Conservation (phyloP, 768 basidiomycete genomes). For the Pleurotus platypus region DNA sequence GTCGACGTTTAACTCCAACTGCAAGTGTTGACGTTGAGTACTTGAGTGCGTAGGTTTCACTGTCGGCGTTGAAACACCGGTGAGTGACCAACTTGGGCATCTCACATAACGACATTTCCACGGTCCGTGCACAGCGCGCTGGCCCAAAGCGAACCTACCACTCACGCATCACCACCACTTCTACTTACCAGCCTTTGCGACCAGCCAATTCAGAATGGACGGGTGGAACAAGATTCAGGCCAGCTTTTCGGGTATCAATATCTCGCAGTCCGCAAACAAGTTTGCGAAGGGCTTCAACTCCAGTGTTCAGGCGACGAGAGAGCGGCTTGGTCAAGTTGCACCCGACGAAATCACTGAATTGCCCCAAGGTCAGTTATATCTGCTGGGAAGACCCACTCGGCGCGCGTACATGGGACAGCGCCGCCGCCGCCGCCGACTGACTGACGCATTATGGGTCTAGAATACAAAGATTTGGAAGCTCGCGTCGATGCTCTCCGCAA, state of each 20-base stretch:
- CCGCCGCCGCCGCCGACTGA: no score
- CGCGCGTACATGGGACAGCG: no score
- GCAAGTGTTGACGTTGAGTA: neutral
- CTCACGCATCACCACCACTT: neutral
- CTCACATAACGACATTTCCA: neutral
- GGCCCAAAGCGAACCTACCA: neutral
- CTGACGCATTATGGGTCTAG: conserved; percentile 35
- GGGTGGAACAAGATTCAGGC: conserved; percentile 69
- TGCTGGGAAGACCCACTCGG: no score
- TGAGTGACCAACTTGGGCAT: neutral
- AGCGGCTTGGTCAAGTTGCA: conserved; percentile 85
- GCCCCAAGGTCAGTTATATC: conserved; percentile 61
- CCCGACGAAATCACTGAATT: conserved; percentile 94
- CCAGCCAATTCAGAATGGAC: conserved; percentile 33
- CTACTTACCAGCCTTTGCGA: neutral
- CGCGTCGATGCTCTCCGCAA: conserved; percentile 88
- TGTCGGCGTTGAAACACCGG: neutral
- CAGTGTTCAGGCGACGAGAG: conserved; percentile 81
- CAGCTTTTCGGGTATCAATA: conserved; percentile 60
- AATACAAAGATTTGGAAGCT: conserved; percentile 94
- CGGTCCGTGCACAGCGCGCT: neutral
- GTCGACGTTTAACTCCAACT: neutral
- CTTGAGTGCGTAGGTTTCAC: neutral
- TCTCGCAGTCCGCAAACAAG: conserved; percentile 73
- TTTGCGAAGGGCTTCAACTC: conserved; percentile 77